These are phyloP conservation scores for Lentinula novae-zelandiae DNA, from an alignment of 1,284 basidiomycete genomes.

Conservation along the genomic window DNA sequence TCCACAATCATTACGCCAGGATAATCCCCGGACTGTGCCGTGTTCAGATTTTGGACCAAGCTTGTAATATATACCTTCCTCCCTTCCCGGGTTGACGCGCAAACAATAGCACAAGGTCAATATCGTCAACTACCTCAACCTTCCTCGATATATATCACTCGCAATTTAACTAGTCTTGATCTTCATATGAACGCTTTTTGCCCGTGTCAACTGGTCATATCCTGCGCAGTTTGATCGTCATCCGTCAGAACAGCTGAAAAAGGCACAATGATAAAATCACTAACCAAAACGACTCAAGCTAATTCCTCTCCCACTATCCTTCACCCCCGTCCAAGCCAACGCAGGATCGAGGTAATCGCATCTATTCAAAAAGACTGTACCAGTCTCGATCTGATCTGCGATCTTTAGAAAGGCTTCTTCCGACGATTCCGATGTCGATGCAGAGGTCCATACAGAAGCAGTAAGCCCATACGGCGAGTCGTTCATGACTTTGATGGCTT, in stretches of 20 bases:
- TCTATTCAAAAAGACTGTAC: slow-evolving; percentile 90
- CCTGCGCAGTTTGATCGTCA: slow-evolving; percentile 33
- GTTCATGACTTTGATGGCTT: slow-evolving; percentile 90
- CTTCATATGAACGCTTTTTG: slow-evolving; percentile 80
- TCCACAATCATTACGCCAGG: too few relatives aligned
- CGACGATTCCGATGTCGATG: slow-evolving; percentile 51
- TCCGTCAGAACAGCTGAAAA: not conserved
- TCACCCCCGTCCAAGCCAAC: slow-evolving; percentile 91
- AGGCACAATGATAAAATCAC: slow-evolving; percentile 23
- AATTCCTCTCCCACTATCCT: slow-evolving; percentile 88
- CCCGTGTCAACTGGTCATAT: slow-evolving; percentile 75
- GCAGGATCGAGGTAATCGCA: slow-evolving; percentile 91
- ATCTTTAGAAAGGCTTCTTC: slow-evolving; percentile 69
- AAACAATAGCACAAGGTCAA: too few relatives aligned
- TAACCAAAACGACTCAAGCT: slow-evolving; percentile 86
- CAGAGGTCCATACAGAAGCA: slow-evolving; percentile 90
- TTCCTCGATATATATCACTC: not conserved
- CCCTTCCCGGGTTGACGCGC: too few relatives aligned
- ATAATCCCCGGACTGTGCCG: too few relatives aligned
- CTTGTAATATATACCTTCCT: too few relatives aligned
- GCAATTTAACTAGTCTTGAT: slow-evolving; percentile 29
- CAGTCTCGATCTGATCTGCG: slow-evolving; percentile 75
- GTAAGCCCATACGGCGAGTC: slow-evolving; percentile 95
- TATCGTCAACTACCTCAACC: not conserved
- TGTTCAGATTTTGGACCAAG: too few relatives aligned